phyloP scores from a whole-genome alignment of 2,329 filamentous ascomycete species.

The Diaporthe aspalathi region DNA sequence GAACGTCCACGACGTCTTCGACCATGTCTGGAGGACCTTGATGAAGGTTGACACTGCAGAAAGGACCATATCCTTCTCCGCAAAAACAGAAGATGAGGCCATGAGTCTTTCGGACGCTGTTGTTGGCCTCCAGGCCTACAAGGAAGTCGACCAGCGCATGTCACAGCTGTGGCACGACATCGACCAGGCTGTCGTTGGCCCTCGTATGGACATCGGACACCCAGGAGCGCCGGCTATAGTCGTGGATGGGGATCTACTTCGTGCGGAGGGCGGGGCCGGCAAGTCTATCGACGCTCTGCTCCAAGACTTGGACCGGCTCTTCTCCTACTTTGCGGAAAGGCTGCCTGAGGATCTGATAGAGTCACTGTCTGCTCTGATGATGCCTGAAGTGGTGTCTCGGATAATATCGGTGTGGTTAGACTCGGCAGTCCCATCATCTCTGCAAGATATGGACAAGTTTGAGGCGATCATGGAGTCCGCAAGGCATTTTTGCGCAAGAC shows the following conservation, averaged over 20 bases:
- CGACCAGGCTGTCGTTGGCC: conserved; percentile 69
- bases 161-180: conserved; percentile 71
- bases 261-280: conserved; percentile 56
- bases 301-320: conserved; percentile 62
- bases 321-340: conserved; percentile 63
- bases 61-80: conserved; percentile 66
- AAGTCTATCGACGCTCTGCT: conserved; percentile 63
- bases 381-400: conserved; percentile 74
- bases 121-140: conserved; percentile 67
- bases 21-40: conserved; percentile 76
- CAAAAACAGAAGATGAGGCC: conserved; percentile 61
- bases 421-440: conserved; percentile 78
- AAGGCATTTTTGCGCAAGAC: conserved; percentile 69
- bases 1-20: conserved; percentile 73
- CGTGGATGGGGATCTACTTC: conserved; percentile 56
- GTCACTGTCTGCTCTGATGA: conserved; percentile 75
- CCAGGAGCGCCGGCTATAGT: conserved; percentile 54
- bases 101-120: conserved; percentile 66
- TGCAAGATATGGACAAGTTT: conserved; percentile 78
- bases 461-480: conserved; percentile 76
- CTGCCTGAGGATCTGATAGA: conserved; percentile 67
- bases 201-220: conserved; percentile 63
- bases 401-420: conserved; percentile 82
- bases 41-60: conserved; percentile 70
- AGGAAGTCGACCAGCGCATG: conserved; percentile 70